These are phyloP conservation scores for Licmophora abbreviata DNA, from an alignment of 108 stramenopile species.

Conservation along the genomic window DNA sequence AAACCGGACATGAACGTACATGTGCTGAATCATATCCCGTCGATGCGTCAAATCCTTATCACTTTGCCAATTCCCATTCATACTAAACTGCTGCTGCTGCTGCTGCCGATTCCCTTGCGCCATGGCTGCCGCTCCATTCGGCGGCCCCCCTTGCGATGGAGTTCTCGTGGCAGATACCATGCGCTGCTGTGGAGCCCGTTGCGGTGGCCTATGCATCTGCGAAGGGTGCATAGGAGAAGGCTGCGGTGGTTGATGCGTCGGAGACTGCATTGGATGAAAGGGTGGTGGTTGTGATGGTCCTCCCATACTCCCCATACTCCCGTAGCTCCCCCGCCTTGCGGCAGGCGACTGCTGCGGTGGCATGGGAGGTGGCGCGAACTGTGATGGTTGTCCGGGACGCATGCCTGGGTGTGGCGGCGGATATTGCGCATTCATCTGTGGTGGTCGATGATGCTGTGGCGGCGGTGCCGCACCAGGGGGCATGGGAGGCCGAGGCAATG, in stretches of 20 bases:
- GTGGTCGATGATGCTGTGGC: slow-evolving; percentile 29
- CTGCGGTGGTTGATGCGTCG: slow-evolving; percentile 18
- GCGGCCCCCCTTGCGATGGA: slow-evolving; percentile 21
- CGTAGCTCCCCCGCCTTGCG: slow-evolving; percentile 3
- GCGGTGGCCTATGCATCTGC: slow-evolving; percentile 2
- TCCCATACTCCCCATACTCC: slow-evolving; percentile 1
- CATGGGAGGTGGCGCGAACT: slow-evolving; percentile 19
- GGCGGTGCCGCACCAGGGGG: slow-evolving; percentile 29
- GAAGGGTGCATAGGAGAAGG: slow-evolving; percentile 3
- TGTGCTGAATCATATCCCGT: slow-evolving; percentile 89
- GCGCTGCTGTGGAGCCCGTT: slow-evolving; percentile 14
- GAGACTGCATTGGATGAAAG: slow-evolving; percentile 34
- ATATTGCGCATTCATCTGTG: slow-evolving; percentile 9
- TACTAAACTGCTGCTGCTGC: slow-evolving; percentile 20
- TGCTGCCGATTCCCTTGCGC: slow-evolving; percentile 16
- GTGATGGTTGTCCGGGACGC: slow-evolving; percentile 17
- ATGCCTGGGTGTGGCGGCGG: slow-evolving; percentile 30
- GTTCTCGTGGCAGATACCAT: slow-evolving; percentile 9
- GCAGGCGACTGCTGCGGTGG: slow-evolving; percentile 4
- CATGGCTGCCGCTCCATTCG: slow-evolving; percentile 36
- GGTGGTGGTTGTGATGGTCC: slow-evolving; percentile 6
- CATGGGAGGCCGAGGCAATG: slow-evolving; percentile 39
- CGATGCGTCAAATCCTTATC: slow-evolving; percentile 79
- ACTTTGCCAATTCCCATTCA: slow-evolving; percentile 85
- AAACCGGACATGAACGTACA: slow-evolving; percentile 41